phyloP scores from a whole-genome alignment of 305 asterid genomes.

The Fraxinus latifolia region DNA sequence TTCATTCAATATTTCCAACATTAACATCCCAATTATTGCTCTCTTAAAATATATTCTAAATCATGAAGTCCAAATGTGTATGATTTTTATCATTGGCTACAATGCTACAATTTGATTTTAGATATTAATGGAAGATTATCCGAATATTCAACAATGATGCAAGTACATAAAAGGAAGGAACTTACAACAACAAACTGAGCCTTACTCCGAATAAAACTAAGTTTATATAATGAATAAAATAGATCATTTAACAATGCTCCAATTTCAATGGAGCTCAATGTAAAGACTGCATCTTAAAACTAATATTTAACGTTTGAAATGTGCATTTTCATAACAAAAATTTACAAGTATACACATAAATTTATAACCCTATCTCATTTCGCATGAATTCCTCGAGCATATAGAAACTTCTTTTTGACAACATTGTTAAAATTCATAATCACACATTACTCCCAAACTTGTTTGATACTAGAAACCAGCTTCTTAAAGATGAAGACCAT shows the following conservation, averaged over 20 bases:
- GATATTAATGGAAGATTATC: neutral
- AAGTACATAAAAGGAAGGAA: neutral
- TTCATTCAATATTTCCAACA: no score
- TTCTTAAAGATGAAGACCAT: neutral
- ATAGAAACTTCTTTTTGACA: neutral
- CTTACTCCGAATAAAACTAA: neutral
- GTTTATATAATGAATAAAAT: neutral
- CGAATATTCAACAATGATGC: neutral
- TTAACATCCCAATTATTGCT: neutral
- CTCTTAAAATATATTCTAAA: neutral
- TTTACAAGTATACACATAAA: neutral
- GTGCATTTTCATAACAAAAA: neutral
- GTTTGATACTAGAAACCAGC: neutral
- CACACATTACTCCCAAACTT: neutral
- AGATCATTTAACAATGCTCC: neutral
- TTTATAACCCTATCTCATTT: neutral
- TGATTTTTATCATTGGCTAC: neutral
- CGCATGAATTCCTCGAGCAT: neutral
- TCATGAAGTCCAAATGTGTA: neutral
- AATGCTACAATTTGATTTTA: neutral
- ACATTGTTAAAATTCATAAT: neutral
- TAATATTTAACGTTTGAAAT: neutral
- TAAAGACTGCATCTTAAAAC: neutral
- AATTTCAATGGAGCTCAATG: neutral
- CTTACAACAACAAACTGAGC: neutral